Base-by-base conservation (phyloP, 116 monocot genomes). In the Thalassia testudinum region DNA sequence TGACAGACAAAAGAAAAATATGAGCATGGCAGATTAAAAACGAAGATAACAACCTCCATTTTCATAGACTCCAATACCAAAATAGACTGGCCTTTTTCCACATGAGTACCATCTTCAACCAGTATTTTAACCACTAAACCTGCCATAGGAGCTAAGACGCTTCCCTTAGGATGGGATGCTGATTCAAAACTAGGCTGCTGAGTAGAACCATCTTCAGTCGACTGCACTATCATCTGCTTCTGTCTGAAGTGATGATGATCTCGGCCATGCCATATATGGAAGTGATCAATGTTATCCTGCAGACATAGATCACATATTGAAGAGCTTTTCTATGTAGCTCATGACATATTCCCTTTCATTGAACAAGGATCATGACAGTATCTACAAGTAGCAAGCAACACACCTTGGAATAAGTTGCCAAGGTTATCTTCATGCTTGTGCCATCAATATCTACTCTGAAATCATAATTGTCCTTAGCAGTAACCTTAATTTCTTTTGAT, bases 21-120 rank as follows among this genome's bases (percentile, higher is more conserved):
- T 18, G 16, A 47, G 37, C 26, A 42, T 21, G 15, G 5, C 15
- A 5, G 15, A 20, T 7, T 5, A 20, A 45, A 45, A 16, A 20
- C 15, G 2, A 45, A 16, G 15, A 20, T 16, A 45, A 15, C 15
- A 43, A 99, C 97, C 97, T 99, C 97, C 97, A 99, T 99, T 47
- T 99, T 99, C 97, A 99, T 99, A 37, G 97, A 90, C 69, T 99
- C 97, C 47, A 97, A 65, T 26, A 97, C 82, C 61, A 97, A 59
- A 58, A 97, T 20, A 53, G 97, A 79, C 55, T 90, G 85, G 21
- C 86, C 90, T 49, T 71, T 79, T 62, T 83, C 79, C 59, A 99
- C 85, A 22, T 24, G 45, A 49, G 80, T 69, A 38, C 82, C 90
- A 67, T 99, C 73, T 30, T 85, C 75, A 26, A 80, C 55, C 58